phyloP scores from a whole-genome alignment of 805 yeast genomes.

The Kodamaea hsintzibuensis region DNA sequence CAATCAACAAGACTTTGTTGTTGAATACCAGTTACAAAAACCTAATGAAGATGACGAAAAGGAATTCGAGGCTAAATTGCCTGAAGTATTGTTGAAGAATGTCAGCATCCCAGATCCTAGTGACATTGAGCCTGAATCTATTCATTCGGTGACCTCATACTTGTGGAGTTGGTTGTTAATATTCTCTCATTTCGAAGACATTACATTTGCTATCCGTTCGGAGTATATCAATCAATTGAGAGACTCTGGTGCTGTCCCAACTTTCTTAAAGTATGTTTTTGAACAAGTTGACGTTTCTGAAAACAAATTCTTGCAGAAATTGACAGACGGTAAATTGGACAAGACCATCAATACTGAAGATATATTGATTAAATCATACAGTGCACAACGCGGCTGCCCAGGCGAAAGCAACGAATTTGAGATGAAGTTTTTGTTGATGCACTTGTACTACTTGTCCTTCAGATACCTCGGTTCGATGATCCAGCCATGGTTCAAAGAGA shows the following conservation, averaged over 20 bases:
- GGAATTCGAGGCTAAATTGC: constrained; percentile 39
- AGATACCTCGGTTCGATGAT: constrained; percentile 55
- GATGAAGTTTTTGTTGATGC: constrained; percentile 42
- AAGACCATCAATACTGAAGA: constrained; percentile 13
- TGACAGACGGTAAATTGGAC: constrained; percentile 14
- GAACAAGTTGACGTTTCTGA: constrained; percentile 49
- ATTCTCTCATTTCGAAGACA: constrained; percentile 59
- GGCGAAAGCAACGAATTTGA: constrained; percentile 32
- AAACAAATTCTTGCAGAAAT: constrained; percentile 19
- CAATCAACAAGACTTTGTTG: constrained; percentile 58
- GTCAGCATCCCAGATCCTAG: constrained; percentile 3
- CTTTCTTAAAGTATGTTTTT: constrained; percentile 55
- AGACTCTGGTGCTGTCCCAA: constrained; percentile 41
- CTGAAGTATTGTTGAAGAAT: constrained; percentile 20
- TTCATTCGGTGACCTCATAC: constrained; percentile 36
- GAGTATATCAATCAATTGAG: constrained; percentile 61
- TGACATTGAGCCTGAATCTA: constrained; percentile 21
- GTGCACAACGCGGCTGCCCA: constrained; percentile 18
- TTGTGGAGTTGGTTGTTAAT: constrained; percentile 71
- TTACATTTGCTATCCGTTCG: constrained; percentile 64
- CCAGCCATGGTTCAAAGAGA: constrained; percentile 68
- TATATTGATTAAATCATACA: constrained; percentile 22
- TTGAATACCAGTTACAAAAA: constrained; percentile 59
- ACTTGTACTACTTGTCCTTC: constrained; percentile 53
- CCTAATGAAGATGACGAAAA: constrained; percentile 28